phyloP scores from a whole-genome alignment of 2,329 filamentous ascomycete genomes.

The Fusarium pseudonygamai region DNA sequence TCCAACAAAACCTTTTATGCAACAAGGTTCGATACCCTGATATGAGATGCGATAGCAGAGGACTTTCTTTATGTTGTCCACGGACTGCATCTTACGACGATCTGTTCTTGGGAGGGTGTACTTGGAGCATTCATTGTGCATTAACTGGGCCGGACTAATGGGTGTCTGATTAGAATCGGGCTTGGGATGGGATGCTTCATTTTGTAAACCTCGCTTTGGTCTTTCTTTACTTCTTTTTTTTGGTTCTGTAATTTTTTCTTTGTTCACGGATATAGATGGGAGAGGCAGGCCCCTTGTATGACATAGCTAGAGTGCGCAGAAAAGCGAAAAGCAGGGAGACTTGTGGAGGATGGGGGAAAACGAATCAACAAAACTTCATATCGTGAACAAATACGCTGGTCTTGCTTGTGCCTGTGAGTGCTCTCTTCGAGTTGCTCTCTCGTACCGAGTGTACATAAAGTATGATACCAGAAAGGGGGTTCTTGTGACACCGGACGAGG shows the following conservation, averaged over 20 bases:
- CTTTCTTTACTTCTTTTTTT: constrained; percentile 30
- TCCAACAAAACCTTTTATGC: constrained; percentile 33
- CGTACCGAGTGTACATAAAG: neutral
- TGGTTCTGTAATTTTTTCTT: constrained; percentile 36
- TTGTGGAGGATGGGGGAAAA: neutral
- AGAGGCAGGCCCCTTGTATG: constrained; percentile 37
- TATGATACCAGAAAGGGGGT: neutral
- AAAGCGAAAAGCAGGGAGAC: constrained; percentile 35
- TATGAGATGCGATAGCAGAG: constrained; percentile 27
- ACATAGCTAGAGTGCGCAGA: constrained; percentile 37
- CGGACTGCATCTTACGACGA: constrained; percentile 31
- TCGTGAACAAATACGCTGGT: constrained; percentile 16
- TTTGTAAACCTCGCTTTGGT: constrained; percentile 34
- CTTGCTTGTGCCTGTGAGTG: neutral
- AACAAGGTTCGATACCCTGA: constrained; percentile 41
- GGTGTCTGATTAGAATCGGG: constrained; percentile 43
- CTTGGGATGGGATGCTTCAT: constrained; percentile 39
- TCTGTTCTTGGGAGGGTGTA: constrained; percentile 44
- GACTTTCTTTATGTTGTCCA: constrained; percentile 5
- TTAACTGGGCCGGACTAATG: constrained; percentile 44
- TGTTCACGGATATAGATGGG: constrained; percentile 37
- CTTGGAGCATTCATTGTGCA: constrained; percentile 44
- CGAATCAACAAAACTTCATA: constrained; percentile 13
- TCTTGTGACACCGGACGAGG: neutral
- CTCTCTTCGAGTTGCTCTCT: neutral